phyloP scores from a whole-genome alignment of 441 rosid genomes.

The Gossypium schwendimanii region DNA sequence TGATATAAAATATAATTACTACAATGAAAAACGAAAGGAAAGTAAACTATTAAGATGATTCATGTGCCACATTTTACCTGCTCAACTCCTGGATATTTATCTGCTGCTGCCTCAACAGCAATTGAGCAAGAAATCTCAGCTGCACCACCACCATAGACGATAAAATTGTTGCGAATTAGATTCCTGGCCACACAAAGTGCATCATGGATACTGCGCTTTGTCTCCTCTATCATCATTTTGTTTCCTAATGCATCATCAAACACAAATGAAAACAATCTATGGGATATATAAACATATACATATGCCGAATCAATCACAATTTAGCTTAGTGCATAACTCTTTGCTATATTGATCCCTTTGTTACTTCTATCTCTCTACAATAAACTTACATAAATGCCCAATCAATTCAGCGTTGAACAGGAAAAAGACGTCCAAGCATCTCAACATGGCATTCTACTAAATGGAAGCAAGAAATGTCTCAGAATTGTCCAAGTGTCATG shows the following conservation, averaged over 20 bases:
- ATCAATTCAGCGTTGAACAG: neutral
- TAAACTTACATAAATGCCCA: neutral
- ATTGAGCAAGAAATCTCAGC: conserved; percentile 91
- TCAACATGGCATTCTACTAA: neutral
- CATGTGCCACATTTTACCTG: conserved; percentile 41
- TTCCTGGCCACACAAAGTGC: conserved; percentile 92
- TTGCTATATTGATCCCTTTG: neutral
- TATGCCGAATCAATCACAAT: neutral
- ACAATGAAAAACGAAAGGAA: neutral
- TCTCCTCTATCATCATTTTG: conserved; percentile 98
- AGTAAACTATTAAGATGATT: neutral
- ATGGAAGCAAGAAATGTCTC: neutral
- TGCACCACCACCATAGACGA: conserved; percentile 95
- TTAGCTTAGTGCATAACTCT: neutral
- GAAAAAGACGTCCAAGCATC: neutral
- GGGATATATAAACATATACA: neutral
- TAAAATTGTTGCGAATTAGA: conserved; percentile 85
- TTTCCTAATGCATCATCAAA: conserved; percentile 51
- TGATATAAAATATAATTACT: neutral
- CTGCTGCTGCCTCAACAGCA: conserved; percentile 87
- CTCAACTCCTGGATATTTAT: conserved; percentile 81
- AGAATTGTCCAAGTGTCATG: neutral
- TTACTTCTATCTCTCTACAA: neutral
- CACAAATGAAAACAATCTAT: neutral
- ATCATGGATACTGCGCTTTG: conserved; percentile 95